These are phyloP conservation scores for Penicillium lividum DNA, from an alignment of 495 filamentous ascomycete genomes.

Conservation along the genomic window DNA sequence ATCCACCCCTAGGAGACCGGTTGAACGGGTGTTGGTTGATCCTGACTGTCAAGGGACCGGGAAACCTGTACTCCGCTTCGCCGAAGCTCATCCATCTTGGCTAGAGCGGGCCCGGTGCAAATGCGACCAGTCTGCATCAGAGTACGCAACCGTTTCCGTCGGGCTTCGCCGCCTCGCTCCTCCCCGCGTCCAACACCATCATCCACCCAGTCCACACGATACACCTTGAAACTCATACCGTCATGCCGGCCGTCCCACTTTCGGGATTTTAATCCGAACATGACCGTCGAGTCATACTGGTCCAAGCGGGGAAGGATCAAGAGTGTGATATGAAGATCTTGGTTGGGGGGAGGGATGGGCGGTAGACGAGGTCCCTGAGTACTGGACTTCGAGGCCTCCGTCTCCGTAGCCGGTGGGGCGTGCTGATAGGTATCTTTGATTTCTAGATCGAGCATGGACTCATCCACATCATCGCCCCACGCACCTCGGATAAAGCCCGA, in stretches of 20 bases:
- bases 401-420: constrained; percentile 25
- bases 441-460: constrained; percentile 66
- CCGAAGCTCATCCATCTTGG: constrained; percentile 46
- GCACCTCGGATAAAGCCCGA: constrained; percentile 88
- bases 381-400: constrained; percentile 11
- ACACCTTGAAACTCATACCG: constrained; percentile 85
- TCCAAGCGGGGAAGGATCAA: constrained; percentile 78
- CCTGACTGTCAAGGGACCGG: constrained; percentile 32
- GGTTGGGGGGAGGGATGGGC: constrained; percentile 49
- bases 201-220: constrained; percentile 77
- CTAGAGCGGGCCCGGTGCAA: constrained; percentile 47
- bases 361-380: constrained; percentile 38
- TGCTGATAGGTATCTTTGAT: constrained; percentile 48
- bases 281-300: constrained; percentile 69
- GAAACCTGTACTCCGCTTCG: constrained; percentile 37
- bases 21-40: constrained; percentile 33
- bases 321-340: constrained; percentile 81
- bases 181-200: constrained; percentile 65
- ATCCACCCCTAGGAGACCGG: constrained; percentile 35
- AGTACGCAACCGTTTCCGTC: constrained; percentile 59
- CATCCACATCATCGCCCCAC: constrained; percentile 74
- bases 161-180: constrained; percentile 61
- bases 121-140: constrained; percentile 49
- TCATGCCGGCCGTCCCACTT: constrained; percentile 72
- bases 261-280: constrained; percentile 78